A percentile compares a stretch with the other conserved stretches of the same genome.
These are phyloP conservation scores for Fusarium neocosmosporiellum DNA, from an alignment of 2,329 filamentous ascomycete genomes.

Conservation along the genomic window DNA sequence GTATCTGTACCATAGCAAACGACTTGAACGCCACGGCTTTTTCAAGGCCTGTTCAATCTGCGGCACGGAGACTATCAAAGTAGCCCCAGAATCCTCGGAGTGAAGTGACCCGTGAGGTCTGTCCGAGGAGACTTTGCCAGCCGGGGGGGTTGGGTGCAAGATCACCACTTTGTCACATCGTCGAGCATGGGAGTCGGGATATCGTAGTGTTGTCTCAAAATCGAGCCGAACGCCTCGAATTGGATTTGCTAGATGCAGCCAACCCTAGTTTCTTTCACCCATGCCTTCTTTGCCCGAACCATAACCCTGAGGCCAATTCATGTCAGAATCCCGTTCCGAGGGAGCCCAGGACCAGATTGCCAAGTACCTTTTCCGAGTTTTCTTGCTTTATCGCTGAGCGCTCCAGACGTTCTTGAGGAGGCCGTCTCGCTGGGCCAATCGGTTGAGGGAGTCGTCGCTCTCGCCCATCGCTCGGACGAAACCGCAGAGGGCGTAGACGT, in stretches of 20 bases:
- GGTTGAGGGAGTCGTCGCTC: slow-evolving; percentile 96
- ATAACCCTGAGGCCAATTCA: slow-evolving; percentile 41
- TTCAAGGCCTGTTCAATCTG: slow-evolving; percentile 68
- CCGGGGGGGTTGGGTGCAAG: slow-evolving; percentile 52
- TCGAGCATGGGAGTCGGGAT: slow-evolving; percentile 40
- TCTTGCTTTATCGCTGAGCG: slow-evolving; percentile 68
- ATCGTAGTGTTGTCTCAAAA: slow-evolving; percentile 55
- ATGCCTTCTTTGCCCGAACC: slow-evolving; percentile 53
- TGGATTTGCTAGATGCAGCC: slow-evolving; percentile 58
- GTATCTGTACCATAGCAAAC: slow-evolving; percentile 73
- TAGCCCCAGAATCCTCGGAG: slow-evolving; percentile 68
- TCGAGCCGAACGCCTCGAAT: slow-evolving; percentile 61
- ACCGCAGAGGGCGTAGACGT: slow-evolving; percentile 96
- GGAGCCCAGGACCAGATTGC: slow-evolving; percentile 40
- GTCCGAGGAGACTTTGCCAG: slow-evolving; percentile 68
- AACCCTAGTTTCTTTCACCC: slow-evolving; percentile 55
- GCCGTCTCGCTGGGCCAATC: slow-evolving; percentile 94
- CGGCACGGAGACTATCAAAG: slow-evolving; percentile 68
- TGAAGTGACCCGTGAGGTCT: slow-evolving; percentile 47
- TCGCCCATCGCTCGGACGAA: slow-evolving; percentile 99
- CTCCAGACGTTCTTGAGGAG: slow-evolving; percentile 98
- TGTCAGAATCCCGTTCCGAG: slow-evolving; percentile 42
- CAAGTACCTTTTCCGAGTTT: slow-evolving; percentile 39
- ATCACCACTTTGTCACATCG: slow-evolving; percentile 44
- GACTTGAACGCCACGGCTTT: slow-evolving; percentile 70